Base-by-base conservation (phyloP, 306 rosid species). In the Quercus ilex region DNA sequence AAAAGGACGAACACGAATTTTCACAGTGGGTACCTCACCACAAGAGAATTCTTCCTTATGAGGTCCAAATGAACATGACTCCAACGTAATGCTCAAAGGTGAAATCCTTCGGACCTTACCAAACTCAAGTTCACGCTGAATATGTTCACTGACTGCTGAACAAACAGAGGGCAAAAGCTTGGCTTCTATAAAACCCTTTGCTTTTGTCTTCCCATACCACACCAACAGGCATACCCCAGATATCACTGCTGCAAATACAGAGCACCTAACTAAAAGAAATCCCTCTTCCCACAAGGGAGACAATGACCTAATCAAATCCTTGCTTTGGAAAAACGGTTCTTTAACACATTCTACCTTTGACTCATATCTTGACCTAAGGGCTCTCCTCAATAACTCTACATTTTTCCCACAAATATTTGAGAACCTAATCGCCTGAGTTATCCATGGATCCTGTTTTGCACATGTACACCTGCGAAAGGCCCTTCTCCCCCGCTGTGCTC, bases 1-100 rank as follows among this genome's bases (percentile, higher is more conserved):
- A 79, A 95, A 85, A 78, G 98, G 99, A 77, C 14, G 87, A 74
- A 95, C 64, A 4, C 93, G 81, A 71, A 95, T 77, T 87, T 92
- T 89, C 87, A 91, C 83, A 0, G 86, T 86, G 33, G 98, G 94
- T 68, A 78, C 91, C 87, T 92, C 99, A 4, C 94, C 97, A 43
- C 97, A 91, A 49, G 99, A 90, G 77, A 95, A 95, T 49, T 95
- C 99, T 80, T 91, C 91, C 49, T 70, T 77, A 56, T 84, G 90
- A 57, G 99, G 96, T 83, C 96, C 97, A 71, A 91, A 75, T 38
- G 97, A 92, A 83, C 96, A 89, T 2, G 98, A 89, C 73, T 92
- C 98, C 78, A 95, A 82, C 0, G 97, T 92, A 72, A 95, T 74
- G 88, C 99, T 95, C 83, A 95, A 82, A 6, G 94, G 99, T 1